Percentiles rank a stretch among this genome's conserved stretches.
phyloP scores from a whole-genome alignment of 2,329 filamentous ascomycete species.

The Tolypocladium amazonense region DNA sequence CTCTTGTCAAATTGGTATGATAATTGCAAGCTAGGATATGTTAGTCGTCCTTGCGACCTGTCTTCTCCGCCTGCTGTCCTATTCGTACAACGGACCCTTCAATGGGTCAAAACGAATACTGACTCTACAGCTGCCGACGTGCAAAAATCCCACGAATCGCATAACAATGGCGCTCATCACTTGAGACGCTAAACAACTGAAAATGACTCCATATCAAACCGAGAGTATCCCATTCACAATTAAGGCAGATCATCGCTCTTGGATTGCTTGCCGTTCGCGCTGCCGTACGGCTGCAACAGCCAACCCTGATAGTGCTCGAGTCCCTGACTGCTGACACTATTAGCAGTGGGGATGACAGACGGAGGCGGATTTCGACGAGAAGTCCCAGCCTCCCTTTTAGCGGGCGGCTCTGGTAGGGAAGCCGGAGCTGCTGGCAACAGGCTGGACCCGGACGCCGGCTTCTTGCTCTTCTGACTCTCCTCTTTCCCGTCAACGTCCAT shows the following conservation, averaged over 20 bases:
- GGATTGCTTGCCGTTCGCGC: slow-evolving; percentile 17
- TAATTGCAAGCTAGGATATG: background rate
- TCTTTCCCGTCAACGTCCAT: slow-evolving; percentile 1
- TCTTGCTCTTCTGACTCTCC: slow-evolving; percentile 8
- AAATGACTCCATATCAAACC: background rate
- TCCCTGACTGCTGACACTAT: slow-evolving; percentile 19
- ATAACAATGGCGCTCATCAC: background rate
- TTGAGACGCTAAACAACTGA: background rate
- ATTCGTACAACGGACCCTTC: background rate
- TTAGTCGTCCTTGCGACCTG: background rate
- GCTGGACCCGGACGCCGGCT: slow-evolving; percentile 10
- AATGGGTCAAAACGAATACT: background rate
- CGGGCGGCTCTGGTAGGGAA: slow-evolving; percentile 24
- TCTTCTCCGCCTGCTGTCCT: background rate
- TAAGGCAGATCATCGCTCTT: slow-evolving; percentile 22
- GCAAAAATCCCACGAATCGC: background rate
- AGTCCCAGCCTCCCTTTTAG: slow-evolving; percentile 18
- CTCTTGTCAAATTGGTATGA: background rate
- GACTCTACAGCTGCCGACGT: background rate
- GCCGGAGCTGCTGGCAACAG: slow-evolving; percentile 27
- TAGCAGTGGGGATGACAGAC: slow-evolving; percentile 17
- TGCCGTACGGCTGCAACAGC: slow-evolving; percentile 25
- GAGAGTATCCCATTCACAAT: background rate
- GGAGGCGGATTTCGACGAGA: slow-evolving; percentile 19
- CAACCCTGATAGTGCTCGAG: slow-evolving; percentile 25